These are phyloP conservation scores for Teunomyces aglyptinius DNA, from an alignment of 805 yeast species.

Conservation along the genomic window DNA sequence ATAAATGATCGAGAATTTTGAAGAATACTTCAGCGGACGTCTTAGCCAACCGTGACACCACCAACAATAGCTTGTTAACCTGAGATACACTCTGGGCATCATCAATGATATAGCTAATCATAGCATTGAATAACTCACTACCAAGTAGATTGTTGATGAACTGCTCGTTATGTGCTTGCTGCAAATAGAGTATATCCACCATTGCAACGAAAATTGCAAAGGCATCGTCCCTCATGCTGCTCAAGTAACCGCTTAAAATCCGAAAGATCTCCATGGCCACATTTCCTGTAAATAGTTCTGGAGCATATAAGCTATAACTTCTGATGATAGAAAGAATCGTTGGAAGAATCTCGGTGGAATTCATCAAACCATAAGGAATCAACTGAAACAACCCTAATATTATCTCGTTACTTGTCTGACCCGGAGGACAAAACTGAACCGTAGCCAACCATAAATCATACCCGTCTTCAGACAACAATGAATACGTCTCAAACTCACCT, in stretches of 20 bases:
- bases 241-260: conserved; percentile 52
- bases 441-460: conserved; percentile 78
- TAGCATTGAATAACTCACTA: conserved; percentile 45
- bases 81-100: conserved; percentile 43
- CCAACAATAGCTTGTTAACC: conserved; percentile 35
- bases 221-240: conserved; percentile 69
- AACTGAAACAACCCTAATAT: conserved; percentile 49
- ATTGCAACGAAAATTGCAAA: conserved; percentile 53
- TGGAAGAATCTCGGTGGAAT: conserved; percentile 74
- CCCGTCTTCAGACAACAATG: conserved; percentile 80
- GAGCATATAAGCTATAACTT: conserved; percentile 56
- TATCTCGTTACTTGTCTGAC: conserved; percentile 29
- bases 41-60: conserved; percentile 37
- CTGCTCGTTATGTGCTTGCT: conserved; percentile 19
- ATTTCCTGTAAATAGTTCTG: conserved; percentile 37
- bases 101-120: conserved; percentile 41
- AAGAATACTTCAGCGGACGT: conserved; percentile 35
- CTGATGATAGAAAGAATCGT: conserved; percentile 58
- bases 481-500: conserved; percentile 31
- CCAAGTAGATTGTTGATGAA: conserved; percentile 33
- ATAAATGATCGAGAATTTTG: conserved; percentile 27
- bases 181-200: conserved; percentile 49
- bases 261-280: conserved; percentile 44
- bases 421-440: conserved; percentile 56
- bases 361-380: conserved; percentile 56